Evolutionary conservation across 495 filamentous ascomycete species (phyloP), one percentile per base, ranked within the genome.

Genomic region (Lentithecium fluviatile): DNA sequence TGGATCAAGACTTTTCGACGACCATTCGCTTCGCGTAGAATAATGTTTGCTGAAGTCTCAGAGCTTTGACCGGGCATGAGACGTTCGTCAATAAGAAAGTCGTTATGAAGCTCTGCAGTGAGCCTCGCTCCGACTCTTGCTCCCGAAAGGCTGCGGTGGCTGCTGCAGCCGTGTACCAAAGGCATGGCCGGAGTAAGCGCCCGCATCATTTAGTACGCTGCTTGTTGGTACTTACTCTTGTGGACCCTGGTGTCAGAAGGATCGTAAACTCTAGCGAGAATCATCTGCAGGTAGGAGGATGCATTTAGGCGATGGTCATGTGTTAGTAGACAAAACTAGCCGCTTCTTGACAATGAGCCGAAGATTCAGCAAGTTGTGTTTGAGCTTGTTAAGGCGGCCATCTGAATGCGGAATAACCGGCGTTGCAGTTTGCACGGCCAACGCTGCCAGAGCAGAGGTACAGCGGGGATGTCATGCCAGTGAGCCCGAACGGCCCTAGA

Each of bases 121-220:
- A 34, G 25, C 11, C 26, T 17, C n/a, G n/a, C 8, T n/a, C 26
- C 36, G 36, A 8, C 15, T 38, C 7, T 15, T 38, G 36, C 7
- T 38, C 8, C 15, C 7, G 36, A 8, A 38, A 23, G 26, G 46
- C 21, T n/a, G 46, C 24, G 46, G 21, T 51, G 24, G 48, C 7
- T 48, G 23, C 12, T 51, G 48, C 48, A 36, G 29, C 20, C 20
- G 11, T 34, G 23, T 51, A 51, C 48, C 48, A 51, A 29, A 51
- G 48, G 19, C 19, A 34, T 34, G 26, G 26, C 23, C 15, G 26
- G 11, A 34, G 48, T 51, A 51, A 51, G 48, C 48, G 48, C 48
- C 48, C 48, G 34, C 2, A 32, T 17, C 26, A 32, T 36, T 51
- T 4, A 34, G 48, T 51, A 23, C 19, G n/a, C 19, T 51, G 12